These are phyloP conservation scores for Colletotrichum sp. DNA, from an alignment of 2,329 filamentous ascomycete genomes.

Conservation along the genomic window DNA sequence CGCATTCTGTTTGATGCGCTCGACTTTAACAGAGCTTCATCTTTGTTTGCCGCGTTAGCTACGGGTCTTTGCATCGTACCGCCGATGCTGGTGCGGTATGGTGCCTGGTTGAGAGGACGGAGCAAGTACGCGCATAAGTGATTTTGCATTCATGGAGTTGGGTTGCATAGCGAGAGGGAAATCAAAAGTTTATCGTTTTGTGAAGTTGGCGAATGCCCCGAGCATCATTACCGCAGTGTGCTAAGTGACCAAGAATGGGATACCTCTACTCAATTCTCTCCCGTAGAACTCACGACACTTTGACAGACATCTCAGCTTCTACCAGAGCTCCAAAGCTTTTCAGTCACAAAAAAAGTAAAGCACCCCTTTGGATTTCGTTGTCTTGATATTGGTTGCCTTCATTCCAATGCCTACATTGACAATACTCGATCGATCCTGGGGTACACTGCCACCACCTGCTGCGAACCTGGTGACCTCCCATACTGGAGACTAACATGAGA, in stretches of 20 bases:
- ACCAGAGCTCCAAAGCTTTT: rapidly evolving
- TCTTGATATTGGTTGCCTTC: too few species aligned
- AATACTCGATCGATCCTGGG: too few species aligned
- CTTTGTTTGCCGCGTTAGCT: neutral
- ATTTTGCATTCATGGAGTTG: neutral
- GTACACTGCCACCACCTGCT: too few species aligned
- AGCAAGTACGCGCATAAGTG: neutral
- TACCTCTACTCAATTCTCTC: neutral
- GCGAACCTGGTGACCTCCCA: too few species aligned
- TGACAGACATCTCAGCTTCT: neutral
- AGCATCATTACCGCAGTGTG: rapidly evolving
- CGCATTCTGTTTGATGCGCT: neutral
- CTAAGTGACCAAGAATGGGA: too few species aligned
- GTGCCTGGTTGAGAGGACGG: neutral
- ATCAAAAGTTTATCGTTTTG: neutral
- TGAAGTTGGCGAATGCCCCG: neutral
- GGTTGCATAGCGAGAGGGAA: neutral
- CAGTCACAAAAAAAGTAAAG: neutral
- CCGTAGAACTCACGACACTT: rapidly evolving
- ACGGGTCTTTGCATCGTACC: neutral
- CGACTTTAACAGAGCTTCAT: neutral
- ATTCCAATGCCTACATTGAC: too few species aligned
- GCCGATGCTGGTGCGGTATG: neutral
- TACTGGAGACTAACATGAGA: too few species aligned
- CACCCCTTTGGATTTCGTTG: too few species aligned